Evolutionary conservation across 2,329 filamentous ascomycete genomes (phyloP), one percentile per base, ranked within the genome.

Genomic region (Thielaviopsis populi): DNA sequence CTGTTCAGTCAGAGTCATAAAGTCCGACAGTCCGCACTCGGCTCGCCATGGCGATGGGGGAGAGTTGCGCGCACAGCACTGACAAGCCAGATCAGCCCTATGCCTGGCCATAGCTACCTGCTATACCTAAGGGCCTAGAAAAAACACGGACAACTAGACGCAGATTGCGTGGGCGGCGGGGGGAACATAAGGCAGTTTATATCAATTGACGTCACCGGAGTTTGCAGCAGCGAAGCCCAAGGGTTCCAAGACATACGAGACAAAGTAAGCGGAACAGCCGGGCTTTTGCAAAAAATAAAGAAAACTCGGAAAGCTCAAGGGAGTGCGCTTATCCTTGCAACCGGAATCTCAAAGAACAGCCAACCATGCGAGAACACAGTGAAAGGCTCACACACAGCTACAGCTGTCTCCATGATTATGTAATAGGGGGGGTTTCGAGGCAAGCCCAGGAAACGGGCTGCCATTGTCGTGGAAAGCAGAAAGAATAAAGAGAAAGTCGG

Each of bases 181-280:
- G 22, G 10, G 50, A 24, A 30, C 22, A 54, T 13, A 61, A 61
- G n/a, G 15, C 5, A 17, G 15, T 41, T 24, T 33, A 13, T 19
- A 48, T 19, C 27, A 46, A 46, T 41, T 48, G 59, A 61, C 59
- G 59, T 61, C 59, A 61, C 59, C 37, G 17, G 33, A 13, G n/a
- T 22, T 40, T 61, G 24, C 37, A 33, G n/a, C 41, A 10, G 19
- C 41, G 59, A 30, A 24, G 27, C 3, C 30, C 24, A 61, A 46
- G 41, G 41, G 15, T 19, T 10, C 19, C 40, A 22, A 59, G n/a
- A 60, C 24, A 46, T 33, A 24, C 13, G 43, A 61, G 27, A 24
- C 42, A 61, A 43, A 22, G 19, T 46, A 37, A 61, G 17, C 59
- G 59, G 59, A 61, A 61, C 41, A 24, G 10, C 59, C 59, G 59